Evolutionary conservation across 495 filamentous ascomycete species (phyloP).

Genomic region (Aspergillus homomorphus): DNA sequence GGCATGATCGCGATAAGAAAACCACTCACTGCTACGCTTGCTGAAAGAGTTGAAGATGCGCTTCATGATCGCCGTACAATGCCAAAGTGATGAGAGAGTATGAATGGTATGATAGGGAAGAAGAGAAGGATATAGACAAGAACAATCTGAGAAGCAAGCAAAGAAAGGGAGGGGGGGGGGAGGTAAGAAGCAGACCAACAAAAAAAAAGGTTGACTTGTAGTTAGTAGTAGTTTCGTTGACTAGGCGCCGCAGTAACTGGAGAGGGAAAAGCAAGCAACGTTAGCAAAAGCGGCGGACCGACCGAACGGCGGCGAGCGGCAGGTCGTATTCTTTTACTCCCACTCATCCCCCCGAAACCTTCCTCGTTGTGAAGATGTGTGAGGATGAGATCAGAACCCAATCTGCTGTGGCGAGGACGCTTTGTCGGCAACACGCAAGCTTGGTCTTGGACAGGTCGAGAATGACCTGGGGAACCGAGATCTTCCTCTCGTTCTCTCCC

Average conservation of each 20-base stretch:
- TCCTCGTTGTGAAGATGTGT: background rate
- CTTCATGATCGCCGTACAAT: slow-evolving; percentile 38
- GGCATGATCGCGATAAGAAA: background rate
- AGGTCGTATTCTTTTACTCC: background rate
- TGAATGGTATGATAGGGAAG: slow-evolving; percentile 1
- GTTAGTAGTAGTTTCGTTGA: background rate
- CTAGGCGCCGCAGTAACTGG: background rate
- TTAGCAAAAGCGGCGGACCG: background rate
- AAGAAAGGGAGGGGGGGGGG: background rate
- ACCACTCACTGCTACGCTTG: slow-evolving; percentile 29
- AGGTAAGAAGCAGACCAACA: background rate
- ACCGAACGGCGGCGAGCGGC: background rate
- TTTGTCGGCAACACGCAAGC: slow-evolving; percentile 16
- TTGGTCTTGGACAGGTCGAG: background rate
- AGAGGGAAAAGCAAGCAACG: background rate
- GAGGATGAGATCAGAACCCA: slow-evolving; percentile 9
- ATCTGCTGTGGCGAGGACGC: slow-evolving; percentile 8
- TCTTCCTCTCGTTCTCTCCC: no score
- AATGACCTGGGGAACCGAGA: background rate
- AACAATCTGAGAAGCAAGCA: background rate
- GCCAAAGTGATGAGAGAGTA: background rate
- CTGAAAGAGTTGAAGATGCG: slow-evolving; percentile 39
- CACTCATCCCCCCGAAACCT: background rate
- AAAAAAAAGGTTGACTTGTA: background rate
- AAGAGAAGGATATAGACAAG: background rate